phyloP scores from a whole-genome alignment of 164 flowering plant species.

The Magnolia changhungtana region DNA sequence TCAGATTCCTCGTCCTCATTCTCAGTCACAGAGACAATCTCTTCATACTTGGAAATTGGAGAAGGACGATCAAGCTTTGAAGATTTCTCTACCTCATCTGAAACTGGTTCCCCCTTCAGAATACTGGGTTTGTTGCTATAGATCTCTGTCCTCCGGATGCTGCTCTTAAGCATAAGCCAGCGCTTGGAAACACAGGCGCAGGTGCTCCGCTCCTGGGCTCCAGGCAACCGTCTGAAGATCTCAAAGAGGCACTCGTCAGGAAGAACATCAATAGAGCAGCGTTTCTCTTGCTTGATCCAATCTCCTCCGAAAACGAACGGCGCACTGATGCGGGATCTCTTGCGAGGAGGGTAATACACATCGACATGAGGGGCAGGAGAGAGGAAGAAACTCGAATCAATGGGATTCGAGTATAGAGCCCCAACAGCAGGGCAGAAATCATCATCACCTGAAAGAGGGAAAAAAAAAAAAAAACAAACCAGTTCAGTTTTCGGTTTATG shows the following conservation, averaged over 20 bases:
- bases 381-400: conserved; percentile 23
- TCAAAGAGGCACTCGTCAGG: conserved; percentile 85
- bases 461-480: neutral
- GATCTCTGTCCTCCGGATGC: conserved; percentile 40
- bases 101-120: neutral
- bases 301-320: conserved; percentile 36
- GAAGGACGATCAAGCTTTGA: neutral
- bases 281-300: conserved; percentile 30
- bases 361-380: conserved; percentile 29
- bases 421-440: conserved; percentile 21
- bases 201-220: conserved; percentile 49
- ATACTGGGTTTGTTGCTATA: conserved; percentile 11
- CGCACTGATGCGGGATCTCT: conserved; percentile 35
- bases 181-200: conserved; percentile 73
- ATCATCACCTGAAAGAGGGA: conserved; percentile 29
- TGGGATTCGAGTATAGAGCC: conserved; percentile 19
- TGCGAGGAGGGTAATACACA: conserved; percentile 37
- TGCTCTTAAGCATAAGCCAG: conserved; percentile 67
- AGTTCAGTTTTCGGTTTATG: neutral
- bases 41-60: neutral
- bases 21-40: conserved; percentile 3
- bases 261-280: conserved; percentile 53
- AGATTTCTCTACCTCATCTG: conserved; percentile 3
- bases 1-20: conserved; percentile 27
- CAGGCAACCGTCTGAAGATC: conserved; percentile 60